Evolutionary conservation across 805 yeast genomes (phyloP), one percentile per base, ranked within the genome.

Genomic region (Candida railenensis): DNA sequence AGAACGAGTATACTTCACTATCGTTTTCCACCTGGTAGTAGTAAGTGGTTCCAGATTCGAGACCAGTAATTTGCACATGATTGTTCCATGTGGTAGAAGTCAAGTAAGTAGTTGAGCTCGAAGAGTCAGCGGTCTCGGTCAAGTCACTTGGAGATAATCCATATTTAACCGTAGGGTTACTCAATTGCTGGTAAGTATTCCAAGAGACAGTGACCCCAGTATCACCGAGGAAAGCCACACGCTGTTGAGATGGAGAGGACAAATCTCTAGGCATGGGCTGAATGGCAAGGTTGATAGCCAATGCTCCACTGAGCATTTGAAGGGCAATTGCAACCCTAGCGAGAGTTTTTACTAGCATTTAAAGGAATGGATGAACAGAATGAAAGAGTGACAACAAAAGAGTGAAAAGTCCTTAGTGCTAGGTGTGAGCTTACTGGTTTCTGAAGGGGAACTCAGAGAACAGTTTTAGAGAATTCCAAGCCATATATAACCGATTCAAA

Each of bases 71-170:
- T 37, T 37, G 42, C 20, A 51, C 54, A 34, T 51, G 54, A 36
- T 48, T 51, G 42, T 48, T 51, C 50, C 50, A 51, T 9, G 54
- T 51, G n/a, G 43, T 34, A 1, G 54, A 51, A 16, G 54, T 51
- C 4, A 33, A 37, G 38, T 51, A 51, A 21, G 54, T 51, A 33
- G 43, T 40, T 9, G 54, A 51, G 15, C 36, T 48, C n/a, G 34
- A 28, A 42, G 52, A 48, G 22, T 34, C 40, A 20, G 54, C 52
- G 21, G 25, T 22, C 34, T 44, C 39, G 34, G 46, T 47, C 34
- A 51, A 49, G 32, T 22, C 30, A 22, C 22, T 30, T 9, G 48
- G 44, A 11, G 34, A 34, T 15, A 39, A 37, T 14, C 54, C 54
- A 34, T 48, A 51, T 20, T 22, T 25, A 7, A 51, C 54, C 9